These are phyloP conservation scores for Kingdonia uniflora DNA, from an alignment of 164 flowering plant genomes.

Conservation along the genomic window DNA sequence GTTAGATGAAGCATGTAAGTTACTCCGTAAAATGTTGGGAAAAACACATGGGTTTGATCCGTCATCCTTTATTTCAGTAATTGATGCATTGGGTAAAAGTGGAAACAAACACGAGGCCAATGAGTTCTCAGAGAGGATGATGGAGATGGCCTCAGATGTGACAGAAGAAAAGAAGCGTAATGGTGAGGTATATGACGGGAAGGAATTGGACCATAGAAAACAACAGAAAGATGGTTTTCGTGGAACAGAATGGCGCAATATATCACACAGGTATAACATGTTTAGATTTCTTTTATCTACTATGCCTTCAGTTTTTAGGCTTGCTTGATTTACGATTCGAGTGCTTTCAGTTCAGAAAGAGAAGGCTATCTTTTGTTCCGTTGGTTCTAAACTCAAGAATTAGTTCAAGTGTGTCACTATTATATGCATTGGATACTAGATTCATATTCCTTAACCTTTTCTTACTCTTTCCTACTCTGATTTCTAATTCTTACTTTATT, in stretches of 20 bases:
- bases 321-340: too few species aligned
- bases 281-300: neutral
- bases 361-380: too few species aligned
- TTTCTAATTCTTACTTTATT: slow-evolving; percentile 5
- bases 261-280: slow-evolving; percentile 60
- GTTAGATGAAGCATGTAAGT: slow-evolving; percentile 40
- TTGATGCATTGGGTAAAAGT: slow-evolving; percentile 56
- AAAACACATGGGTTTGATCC: slow-evolving; percentile 62
- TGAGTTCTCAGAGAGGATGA: slow-evolving; percentile 68
- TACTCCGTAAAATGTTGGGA: slow-evolving; percentile 47
- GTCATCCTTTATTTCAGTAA: slow-evolving; percentile 80
- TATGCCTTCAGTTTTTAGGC: too few species aligned
- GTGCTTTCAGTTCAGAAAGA: too few species aligned
- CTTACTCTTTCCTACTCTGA: neutral
- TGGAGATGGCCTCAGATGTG: slow-evolving; percentile 55
- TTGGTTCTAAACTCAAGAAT: too few species aligned
- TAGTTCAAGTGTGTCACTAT: too few species aligned
- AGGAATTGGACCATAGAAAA: slow-evolving; percentile 15
- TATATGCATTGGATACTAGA: too few species aligned
- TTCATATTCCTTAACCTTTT: too few species aligned
- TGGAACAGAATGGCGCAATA: slow-evolving; percentile 43
- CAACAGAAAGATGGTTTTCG: slow-evolving; percentile 12
- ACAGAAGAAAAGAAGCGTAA: slow-evolving; percentile 21
- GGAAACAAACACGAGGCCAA: slow-evolving; percentile 72
- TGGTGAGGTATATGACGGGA: slow-evolving; percentile 10